Percentiles rank a stretch among this genome's conserved stretches.
These are phyloP conservation scores for Aureobasidium sp. DNA, from an alignment of 2,329 filamentous ascomycete genomes.

Conservation along the genomic window DNA sequence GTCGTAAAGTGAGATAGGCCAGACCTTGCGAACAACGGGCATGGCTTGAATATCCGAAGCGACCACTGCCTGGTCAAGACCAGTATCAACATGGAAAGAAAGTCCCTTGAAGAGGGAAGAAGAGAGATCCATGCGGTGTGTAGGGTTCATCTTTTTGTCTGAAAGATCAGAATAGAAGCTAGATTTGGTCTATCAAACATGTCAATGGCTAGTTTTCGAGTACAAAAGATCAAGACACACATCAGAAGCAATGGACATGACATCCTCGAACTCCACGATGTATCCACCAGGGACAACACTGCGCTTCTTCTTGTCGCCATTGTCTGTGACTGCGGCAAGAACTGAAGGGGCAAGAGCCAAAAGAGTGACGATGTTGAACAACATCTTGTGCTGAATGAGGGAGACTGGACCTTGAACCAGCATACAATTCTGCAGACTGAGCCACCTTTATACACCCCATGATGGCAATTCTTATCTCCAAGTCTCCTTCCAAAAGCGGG, in stretches of 20 bases:
- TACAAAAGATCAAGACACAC: background rate
- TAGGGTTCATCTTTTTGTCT: conserved; percentile 13
- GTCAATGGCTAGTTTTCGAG: background rate
- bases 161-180: conserved; percentile 13
- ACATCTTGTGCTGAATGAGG: background rate
- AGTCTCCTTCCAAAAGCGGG: conserved; percentile 7
- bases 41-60: conserved; percentile 17
- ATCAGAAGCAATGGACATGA: conserved; percentile 9
- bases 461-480: background rate
- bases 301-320: background rate
- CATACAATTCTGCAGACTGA: no score
- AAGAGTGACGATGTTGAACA: conserved; percentile 5
- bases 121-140: conserved; percentile 17
- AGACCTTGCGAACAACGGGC: conserved; percentile 17
- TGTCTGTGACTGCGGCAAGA: background rate
- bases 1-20: conserved; percentile 18
- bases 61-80: conserved; percentile 15
- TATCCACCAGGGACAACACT: conserved; percentile 17
- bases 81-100: conserved; percentile 17
- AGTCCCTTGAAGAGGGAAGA: conserved; percentile 18
- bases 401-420: background rate
- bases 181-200: background rate
- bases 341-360: conserved; percentile 11
- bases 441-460: background rate
- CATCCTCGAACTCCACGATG: conserved; percentile 17